Base-by-base conservation (phyloP, 2,329 filamentous ascomycete species). In the Paecilomyces dactylethromorphus region DNA sequence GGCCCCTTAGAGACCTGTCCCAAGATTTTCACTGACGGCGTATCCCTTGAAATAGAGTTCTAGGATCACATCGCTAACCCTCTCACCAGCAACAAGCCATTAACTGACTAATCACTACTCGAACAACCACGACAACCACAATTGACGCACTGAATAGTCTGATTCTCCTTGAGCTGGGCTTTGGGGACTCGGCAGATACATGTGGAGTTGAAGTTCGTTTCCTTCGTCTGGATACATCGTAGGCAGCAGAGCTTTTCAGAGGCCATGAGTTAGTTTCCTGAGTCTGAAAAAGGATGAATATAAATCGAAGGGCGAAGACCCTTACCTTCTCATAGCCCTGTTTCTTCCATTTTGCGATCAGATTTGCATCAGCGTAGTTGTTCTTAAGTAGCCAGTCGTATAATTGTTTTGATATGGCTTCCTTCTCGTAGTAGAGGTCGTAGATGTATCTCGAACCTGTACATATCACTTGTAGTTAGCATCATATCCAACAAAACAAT, bases 301-400 rank as follows among this genome's bases (percentile, higher is more conserved):
- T 29, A 59, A 29, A 54, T 10, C 39, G 45, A 21, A 31, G 32
- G 18, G 54, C 56, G 56, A 60, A 18, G 74, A n/a, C n/a, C n/a
- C 81, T 56, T 74, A 91, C 90, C 87, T 97, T 97, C 77, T 99
- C 94, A 70, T 99, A 99, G 15, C 94, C 94, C 70, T 95, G 90
- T 80, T 99, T 99, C 85, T 99, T 99, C 94, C 94, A 99, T 79
- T 99, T 99, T 13, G 94, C 94, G 71, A 99, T 97, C 71, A 99
- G 79, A 80, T 92, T 94, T 53, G 90, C 86, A 76, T 99, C 94
- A 4, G 92, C 94, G 73, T 99, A 97, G 55, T 88, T 87, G 72
- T 99, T 97, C 84, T 99, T 99, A 60, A 99, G 80, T 64, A 97
- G 79, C 88, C 91, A 99, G 66, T 97, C 94, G 76, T 99, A 99